phyloP scores from a whole-genome alignment of 495 filamentous ascomycete genomes.

The Neurospora sp. region DNA sequence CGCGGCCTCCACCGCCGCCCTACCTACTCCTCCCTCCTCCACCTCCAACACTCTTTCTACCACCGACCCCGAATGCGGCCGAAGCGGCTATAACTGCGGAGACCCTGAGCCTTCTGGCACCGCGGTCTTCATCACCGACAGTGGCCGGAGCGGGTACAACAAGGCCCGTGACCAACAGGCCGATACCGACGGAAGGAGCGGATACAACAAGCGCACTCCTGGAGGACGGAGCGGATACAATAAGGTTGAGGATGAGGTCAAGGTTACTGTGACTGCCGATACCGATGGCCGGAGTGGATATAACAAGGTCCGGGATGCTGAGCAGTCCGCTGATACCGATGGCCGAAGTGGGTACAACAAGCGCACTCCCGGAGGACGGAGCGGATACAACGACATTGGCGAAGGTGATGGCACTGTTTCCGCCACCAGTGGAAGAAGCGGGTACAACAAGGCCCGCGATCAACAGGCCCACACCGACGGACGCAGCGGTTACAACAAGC shows the following conservation, averaged over 20 bases:
- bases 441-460: not conserved
- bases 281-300: not conserved
- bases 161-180: not conserved
- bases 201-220: not conserved
- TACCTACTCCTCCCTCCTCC: not conserved
- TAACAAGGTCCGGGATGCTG: not conserved
- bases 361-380: not conserved
- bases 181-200: not conserved
- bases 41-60: not conserved
- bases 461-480: not conserved
- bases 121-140: not conserved
- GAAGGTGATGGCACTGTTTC: not conserved
- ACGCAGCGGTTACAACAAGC: not conserved
- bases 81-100: not conserved
- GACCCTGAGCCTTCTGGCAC: not conserved
- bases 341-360: not conserved
- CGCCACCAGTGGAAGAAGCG: not conserved
- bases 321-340: not conserved
- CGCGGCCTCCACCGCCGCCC: not conserved
- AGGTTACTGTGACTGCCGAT: not conserved
- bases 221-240: not conserved
- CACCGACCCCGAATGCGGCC: not conserved
- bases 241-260: not conserved
- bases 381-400: not conserved
- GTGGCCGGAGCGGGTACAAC: not conserved